Base-by-base conservation (phyloP, 2,329 filamentous ascomycete genomes). In the Sarocladium kiliense region DNA sequence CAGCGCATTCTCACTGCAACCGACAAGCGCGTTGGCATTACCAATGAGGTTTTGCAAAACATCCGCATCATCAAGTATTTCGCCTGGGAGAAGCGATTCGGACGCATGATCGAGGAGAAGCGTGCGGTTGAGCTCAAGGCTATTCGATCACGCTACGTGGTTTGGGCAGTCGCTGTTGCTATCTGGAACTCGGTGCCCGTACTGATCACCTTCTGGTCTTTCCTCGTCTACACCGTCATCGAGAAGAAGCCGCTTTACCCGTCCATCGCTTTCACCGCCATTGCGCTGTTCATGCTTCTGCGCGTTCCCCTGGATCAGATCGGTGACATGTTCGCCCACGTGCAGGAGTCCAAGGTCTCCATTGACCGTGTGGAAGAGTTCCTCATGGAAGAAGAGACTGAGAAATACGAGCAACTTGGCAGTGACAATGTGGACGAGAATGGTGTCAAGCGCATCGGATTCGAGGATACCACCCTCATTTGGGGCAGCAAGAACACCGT, bases 11-110 rank as follows among this genome's bases (percentile, higher is more conserved):
- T 97, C 74, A 84, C 88, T 54, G 91, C 91, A 19, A 99, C 94
- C 2, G 94, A 99, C 72, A 94, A 94, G 66, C 86, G 94, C 54
- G 97, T 99, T 59, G 90, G 97, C 66, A 88, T 91, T 3, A 99
- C 94, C 4, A 99, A 99, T 68, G 94, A 99, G 71, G 89, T 97
- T 7, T 77, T 99, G 26, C 92, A 96, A 66, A 99, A 97, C 64
- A 97, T 99, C 61, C 86, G 94, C 53, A 97, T 99, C 68, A 97
- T 99, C 81, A 99, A 99, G 68, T 99, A 94, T 71, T 99, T 99
- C 68, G 93, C 94, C 0, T 99, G 94, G 94, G 94, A 99, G 70
- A 85, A 91, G 63, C 88, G 93, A 2, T 99, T 97, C 68, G 84
- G 89, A 56, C 82, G 84, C 21, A 85, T 90, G 55, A 91, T 99